Base-by-base conservation (phyloP, 352 stramenopile species). In the Pythium periplocum region DNA sequence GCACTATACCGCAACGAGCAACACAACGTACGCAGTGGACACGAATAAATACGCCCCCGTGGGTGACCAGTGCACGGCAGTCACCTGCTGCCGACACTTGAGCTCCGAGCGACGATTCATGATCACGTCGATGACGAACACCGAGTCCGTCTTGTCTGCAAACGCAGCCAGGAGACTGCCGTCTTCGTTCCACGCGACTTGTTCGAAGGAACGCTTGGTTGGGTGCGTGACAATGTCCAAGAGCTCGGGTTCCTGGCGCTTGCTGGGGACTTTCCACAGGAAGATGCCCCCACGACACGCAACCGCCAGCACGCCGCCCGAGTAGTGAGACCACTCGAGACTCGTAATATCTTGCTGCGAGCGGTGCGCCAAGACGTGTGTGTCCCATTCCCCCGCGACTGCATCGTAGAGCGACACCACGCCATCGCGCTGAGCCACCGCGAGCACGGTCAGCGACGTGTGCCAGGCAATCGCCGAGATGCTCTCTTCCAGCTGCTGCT, bases 21-120 rank as follows among this genome's bases (percentile, higher is more conserved):
- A 30, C 0, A 5, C 4, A 32, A 43, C 72, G 54, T 66, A 92
- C 79, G 75, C 67, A 10, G 77, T 89, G 5, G 64, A 62, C 11
- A 80, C 75, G 59, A 90, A 90, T 69, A 92, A 73, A 73, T 89
- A 92, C 54, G 87, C 82, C 39, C 82, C 79, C n/a, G 75, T 87
- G n/a, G 79, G 82, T 44, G 77, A 89, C 82, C 82, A 92, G 55
- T 87, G 63, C 40, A 92, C 59, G 8, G 67, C 66, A 10, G 59
- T 55, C 34, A 87, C 59, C 35, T 64, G 66, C 38, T 81, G 68
- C 7, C 73, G 61, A 35, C 77, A 82, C 60, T 86, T 73, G 48
- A 92, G 68, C 59, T 89, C 77, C 4, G 82, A 78, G 31, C 61
- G 68, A 12, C 69, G 73, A 35, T 69, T 68, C 36, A 80, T 82